Conservation (phyloP, 305 asterid species). For the Andrographis paniculata region DNA sequence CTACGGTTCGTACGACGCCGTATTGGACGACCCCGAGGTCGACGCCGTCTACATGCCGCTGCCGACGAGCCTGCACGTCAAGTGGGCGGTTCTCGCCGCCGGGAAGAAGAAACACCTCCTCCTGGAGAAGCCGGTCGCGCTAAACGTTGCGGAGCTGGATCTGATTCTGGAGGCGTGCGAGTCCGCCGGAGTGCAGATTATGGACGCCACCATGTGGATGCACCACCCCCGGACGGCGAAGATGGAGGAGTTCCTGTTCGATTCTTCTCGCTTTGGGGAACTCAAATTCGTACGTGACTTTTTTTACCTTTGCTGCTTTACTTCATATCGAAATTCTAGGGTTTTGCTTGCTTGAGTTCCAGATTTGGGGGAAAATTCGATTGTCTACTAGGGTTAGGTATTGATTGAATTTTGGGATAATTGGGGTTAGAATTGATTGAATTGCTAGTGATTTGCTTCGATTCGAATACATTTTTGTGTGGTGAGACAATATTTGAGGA, state of each 20-base stretch:
- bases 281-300: slow-evolving; percentile 20
- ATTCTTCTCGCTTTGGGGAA: slow-evolving; percentile 19
- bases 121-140: slow-evolving; percentile 72
- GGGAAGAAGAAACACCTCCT: slow-evolving; percentile 73
- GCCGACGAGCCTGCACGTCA: slow-evolving; percentile 64
- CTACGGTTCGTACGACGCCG: slow-evolving; percentile 62
- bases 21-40: slow-evolving; percentile 64
- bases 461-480: too few species aligned
- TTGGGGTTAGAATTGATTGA: too few species aligned
- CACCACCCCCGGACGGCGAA: slow-evolving; percentile 48
- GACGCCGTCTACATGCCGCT: slow-evolving; percentile 79
- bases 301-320: neutral
- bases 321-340: neutral
- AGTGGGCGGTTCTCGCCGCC: slow-evolving; percentile 81
- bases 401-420: too few species aligned
- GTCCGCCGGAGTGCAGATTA: slow-evolving; percentile 64
- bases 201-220: slow-evolving; percentile 94
- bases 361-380: neutral
- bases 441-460: too few species aligned
- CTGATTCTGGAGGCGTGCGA: slow-evolving; percentile 54
- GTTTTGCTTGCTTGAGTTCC: neutral
- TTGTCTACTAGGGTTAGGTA: too few species aligned
- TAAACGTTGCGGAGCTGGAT: slow-evolving; percentile 52
- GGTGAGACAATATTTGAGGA: too few species aligned
- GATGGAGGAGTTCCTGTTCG: slow-evolving; percentile 28